Base-by-base conservation (phyloP, 2,329 filamentous ascomycete species). In the Teratosphaeria pseudoeucalypti region DNA sequence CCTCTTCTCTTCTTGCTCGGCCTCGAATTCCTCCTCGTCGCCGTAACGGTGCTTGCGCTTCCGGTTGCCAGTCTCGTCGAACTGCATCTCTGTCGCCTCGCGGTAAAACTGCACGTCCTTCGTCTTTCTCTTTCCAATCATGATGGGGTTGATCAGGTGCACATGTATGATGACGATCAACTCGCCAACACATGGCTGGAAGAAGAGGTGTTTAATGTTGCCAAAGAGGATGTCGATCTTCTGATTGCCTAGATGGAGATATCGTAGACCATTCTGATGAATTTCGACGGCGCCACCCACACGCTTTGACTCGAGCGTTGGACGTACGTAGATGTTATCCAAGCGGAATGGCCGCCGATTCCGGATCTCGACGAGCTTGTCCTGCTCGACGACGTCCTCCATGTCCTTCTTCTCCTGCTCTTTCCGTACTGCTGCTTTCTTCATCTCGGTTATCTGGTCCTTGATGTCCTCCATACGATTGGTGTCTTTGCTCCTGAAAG, bases 321-420 rank as follows among this genome's bases (percentile, higher is more conserved):
- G 94, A 60, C 94, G 89, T 66, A 99, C 89, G 74, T 92, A 99
- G 67, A 99, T 90, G 72, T 96, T 94, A 62, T 95, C 90, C 68
- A 99, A 82, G 62, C 92, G 88, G 66, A 88, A 85, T 37, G 94
- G 94, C 60, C 94, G 90, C 64, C 94, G 91, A 75, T 94, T 96
- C 79, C 94, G 83, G 66, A 97, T 92, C 72, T 96, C 92, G 66
- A 95, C 81, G 57, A 99, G 84, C 78, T 99, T 99, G 73, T 99
- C 94, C 74, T 99, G 94, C 75, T 97, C 94, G 6, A 99, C 92
- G 26, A 99, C 94, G 74, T 99, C 94, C 73, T 99, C 94, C 88
- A 99, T 88, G 68, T 99, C 92, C 78, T 99, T 99, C 84, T 97
- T 96, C 76, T 96, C 92, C 70, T 96, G 92, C 74, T 99, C 94